Conservation (phyloP, 2,329 filamentous ascomycete species). For the Ophiosphaerella korrae region DNA sequence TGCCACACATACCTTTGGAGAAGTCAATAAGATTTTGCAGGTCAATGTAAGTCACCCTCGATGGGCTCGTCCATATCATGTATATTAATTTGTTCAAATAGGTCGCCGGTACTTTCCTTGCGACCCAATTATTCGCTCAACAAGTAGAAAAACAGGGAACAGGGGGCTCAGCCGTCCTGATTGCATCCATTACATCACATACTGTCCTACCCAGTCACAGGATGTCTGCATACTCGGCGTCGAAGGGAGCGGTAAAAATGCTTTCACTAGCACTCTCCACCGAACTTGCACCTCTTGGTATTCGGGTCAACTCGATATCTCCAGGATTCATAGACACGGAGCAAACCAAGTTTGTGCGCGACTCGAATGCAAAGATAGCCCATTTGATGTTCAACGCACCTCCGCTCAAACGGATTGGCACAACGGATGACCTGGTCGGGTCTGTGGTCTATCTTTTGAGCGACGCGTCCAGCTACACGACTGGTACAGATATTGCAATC, state of each 20-base stretch:
- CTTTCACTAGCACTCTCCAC: conserved; percentile 3
- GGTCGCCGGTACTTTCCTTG: conserved; percentile 7
- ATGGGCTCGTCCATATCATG: not conserved
- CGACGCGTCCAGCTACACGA: conserved; percentile 3
- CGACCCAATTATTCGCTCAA: conserved; percentile 1
- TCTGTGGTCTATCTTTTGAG: conserved; percentile 5
- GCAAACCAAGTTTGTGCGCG: not conserved
- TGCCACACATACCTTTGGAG: conserved; percentile 1
- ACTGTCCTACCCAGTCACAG: conserved; percentile 1
- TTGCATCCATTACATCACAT: conserved; percentile 6
- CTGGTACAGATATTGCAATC: conserved; percentile 6
- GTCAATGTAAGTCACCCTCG: conserved; percentile 3
- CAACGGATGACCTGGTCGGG: conserved; percentile 2
- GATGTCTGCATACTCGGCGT: conserved; percentile 1
- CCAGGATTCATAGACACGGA: conserved; percentile 12
- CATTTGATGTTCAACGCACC: conserved; percentile 3
- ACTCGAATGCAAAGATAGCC: conserved; percentile 1
- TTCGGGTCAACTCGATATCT: conserved; percentile 10
- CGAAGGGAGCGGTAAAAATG: conserved; percentile 6
- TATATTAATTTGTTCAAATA: not conserved
- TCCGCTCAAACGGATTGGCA: conserved; percentile 4
- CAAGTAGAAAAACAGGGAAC: not conserved
- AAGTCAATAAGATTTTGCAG: not conserved
- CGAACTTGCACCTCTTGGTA: conserved; percentile 8
- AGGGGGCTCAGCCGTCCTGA: conserved; percentile 1